A percentile compares a stretch with the other conserved stretches of the same genome.
These are phyloP conservation scores for Gossypium longicalyx DNA, from an alignment of 345 rosid species.

Conservation along the genomic window DNA sequence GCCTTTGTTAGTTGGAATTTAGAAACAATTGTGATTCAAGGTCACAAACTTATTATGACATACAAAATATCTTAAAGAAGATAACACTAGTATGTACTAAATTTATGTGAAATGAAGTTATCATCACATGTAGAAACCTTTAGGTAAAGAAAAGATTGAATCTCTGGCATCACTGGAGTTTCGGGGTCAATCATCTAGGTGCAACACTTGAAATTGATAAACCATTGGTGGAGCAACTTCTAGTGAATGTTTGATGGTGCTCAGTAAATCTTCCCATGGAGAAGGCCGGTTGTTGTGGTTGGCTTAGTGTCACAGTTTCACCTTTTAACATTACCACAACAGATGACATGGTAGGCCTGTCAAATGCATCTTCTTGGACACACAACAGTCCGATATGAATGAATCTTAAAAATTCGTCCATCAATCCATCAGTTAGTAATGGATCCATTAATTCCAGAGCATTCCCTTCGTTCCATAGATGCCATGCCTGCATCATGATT, in stretches of 20 bases:
- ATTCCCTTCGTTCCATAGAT: constrained; percentile 35
- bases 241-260: not conserved
- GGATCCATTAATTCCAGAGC: not conserved
- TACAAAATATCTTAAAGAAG: too few relatives aligned
- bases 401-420: constrained; percentile 15
- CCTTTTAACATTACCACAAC: constrained; percentile 25
- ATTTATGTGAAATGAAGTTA: too few relatives aligned
- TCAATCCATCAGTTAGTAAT: not conserved
- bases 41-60: not conserved
- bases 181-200: not conserved
- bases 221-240: not conserved
- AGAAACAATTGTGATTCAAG: not conserved
- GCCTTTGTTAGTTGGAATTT: too few relatives aligned
- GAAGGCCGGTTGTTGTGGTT: constrained; percentile 22
- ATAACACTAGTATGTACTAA: too few relatives aligned
- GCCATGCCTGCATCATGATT: constrained; percentile 41
- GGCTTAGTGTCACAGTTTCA: constrained; percentile 17
- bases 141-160: not conserved
- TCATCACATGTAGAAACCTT: too few relatives aligned
- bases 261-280: not conserved
- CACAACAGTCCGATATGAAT: constrained; percentile 23
- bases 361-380: constrained; percentile 19
- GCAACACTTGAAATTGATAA: not conserved
- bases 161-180: not conserved
- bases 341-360: constrained; percentile 19